These are phyloP conservation scores for Retiboletus flavoniger DNA, from an alignment of 1,284 basidiomycete species.

Conservation along the genomic window DNA sequence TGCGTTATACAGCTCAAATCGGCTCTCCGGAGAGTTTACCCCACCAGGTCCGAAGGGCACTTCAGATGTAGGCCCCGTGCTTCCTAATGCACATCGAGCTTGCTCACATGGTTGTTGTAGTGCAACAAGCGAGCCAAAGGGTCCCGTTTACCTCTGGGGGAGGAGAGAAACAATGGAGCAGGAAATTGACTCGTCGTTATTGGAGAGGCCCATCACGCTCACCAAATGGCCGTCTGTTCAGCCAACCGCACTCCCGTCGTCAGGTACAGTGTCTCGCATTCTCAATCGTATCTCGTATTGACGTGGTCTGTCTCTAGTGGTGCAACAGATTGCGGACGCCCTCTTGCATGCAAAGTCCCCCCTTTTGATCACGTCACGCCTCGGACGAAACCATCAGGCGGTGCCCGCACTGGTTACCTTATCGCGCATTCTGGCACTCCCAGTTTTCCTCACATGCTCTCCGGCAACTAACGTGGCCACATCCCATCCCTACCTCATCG, in stretches of 20 bases:
- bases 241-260: conserved; percentile 47
- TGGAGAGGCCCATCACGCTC: conserved; percentile 34
- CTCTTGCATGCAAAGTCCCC: conserved; percentile 53
- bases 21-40: conserved; percentile 50
- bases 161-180: conserved; percentile 69
- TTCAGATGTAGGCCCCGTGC: conserved; percentile 52
- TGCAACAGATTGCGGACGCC: conserved; percentile 45
- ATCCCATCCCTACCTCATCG: conserved; percentile 55
- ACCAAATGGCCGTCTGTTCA: conserved; percentile 52
- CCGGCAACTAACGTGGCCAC: conserved; percentile 54
- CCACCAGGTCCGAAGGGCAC: conserved; percentile 51
- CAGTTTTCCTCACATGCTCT: conserved; percentile 54
- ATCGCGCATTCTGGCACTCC: conserved; percentile 52
- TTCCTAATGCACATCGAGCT: background rate
- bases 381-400: conserved; percentile 56
- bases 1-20: conserved; percentile 63
- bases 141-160: conserved; percentile 74
- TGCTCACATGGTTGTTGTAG: conserved; percentile 32
- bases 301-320: conserved; percentile 32
- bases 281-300: background rate
- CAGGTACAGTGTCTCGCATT: conserved; percentile 36
- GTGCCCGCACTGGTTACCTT: conserved; percentile 48
- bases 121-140: conserved; percentile 63
- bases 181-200: conserved; percentile 45
- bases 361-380: conserved; percentile 61